Base-by-base conservation (phyloP, 2,329 filamentous ascomycete genomes). In the Spiromastix sp. region DNA sequence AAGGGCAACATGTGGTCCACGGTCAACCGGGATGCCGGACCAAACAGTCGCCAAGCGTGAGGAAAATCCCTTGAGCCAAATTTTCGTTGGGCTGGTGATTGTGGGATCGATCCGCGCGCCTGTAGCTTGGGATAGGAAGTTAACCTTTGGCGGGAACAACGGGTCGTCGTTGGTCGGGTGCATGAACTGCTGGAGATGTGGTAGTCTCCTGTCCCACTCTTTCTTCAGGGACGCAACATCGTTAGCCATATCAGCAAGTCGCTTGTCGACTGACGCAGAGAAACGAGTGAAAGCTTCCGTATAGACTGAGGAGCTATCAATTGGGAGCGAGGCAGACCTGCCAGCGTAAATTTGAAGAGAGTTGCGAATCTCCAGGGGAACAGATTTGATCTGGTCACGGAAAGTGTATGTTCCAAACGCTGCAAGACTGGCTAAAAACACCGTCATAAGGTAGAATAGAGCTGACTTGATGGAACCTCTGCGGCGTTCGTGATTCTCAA, bases 121-220 rank as follows among this genome's bases (percentile, higher is more conserved):
- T 12, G 77, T 61, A 4, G 75, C 74, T 1, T 60, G 49, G 3
- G 72, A 70, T 47, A 94, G 81, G 60, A 79, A 86, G 62, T 95
- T 94, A 57, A 86, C 63, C 37, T 72, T 70, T 35, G 44, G 43
- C 2, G 48, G 30, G 33, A 37, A 16, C 28, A 43, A 34, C 32
- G 41, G 37, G 40, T 44, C 5, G 42, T 39, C 16, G 41, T 42
- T 11, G 26, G 36, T 19, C 2, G 37, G 32, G n/a, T 29, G 32
- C 18, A 42, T 30, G 15, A 34, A 27, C 32, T 41, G 35, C n/a
- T 40, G 39, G 19, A 41, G 28, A 12, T 38, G 21, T 9, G 41
- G 42, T 17, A 43, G 25, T 17, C 35, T 35, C 13, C 32, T 40
- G 26, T 40, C 34, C 35, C 34, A 41, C 27, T 45, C 42, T n/a